Evolutionary conservation across 768 basidiomycete genomes (phyloP).

Genomic region (Xerocomus brunneocitrinus): DNA sequence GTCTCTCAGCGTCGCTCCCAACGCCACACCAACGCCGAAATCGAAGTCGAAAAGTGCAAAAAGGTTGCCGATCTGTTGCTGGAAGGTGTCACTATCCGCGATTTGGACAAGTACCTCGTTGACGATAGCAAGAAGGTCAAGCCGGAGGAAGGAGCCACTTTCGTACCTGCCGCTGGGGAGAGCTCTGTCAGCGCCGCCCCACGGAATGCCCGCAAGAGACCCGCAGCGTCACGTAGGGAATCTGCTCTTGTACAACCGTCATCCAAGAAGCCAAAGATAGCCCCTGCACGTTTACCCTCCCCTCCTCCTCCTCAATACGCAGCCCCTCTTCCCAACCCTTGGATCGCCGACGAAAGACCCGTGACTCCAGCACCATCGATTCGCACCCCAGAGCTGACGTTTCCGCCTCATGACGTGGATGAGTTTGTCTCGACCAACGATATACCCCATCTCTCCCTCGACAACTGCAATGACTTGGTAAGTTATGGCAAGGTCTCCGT

Average conservation of each 20-base stretch:
- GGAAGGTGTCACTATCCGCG: constrained; percentile 31
- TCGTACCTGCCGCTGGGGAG: background rate
- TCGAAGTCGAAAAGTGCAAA: constrained; percentile 38
- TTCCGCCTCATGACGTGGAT: constrained; percentile 3
- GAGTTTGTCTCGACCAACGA: constrained; percentile 34
- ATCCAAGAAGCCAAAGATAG: constrained; percentile 6
- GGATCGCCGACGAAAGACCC: background rate
- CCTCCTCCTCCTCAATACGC: background rate
- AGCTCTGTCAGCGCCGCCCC: background rate
- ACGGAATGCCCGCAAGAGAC: constrained; percentile 8
- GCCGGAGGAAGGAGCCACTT: background rate
- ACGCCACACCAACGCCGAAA: constrained; percentile 31
- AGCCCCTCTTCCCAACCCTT: background rate
- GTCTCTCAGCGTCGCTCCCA: constrained; percentile 32
- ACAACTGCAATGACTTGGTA: constrained; percentile 17
- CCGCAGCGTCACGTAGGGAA: background rate
- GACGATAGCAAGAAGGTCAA: constrained; percentile 2
- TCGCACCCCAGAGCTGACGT: constrained; percentile 20
- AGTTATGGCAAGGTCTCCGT: background rate
- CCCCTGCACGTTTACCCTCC: background rate
- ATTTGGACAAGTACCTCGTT: constrained; percentile 21
- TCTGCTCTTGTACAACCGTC: constrained; percentile 2
- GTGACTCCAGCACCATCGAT: constrained; percentile 2
- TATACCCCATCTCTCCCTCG: constrained; percentile 34
- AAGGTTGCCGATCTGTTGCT: constrained; percentile 34